Conservation (phyloP, 768 basidiomycete genomes). For the button mushroom (Agaricus bisporus) region DNA sequence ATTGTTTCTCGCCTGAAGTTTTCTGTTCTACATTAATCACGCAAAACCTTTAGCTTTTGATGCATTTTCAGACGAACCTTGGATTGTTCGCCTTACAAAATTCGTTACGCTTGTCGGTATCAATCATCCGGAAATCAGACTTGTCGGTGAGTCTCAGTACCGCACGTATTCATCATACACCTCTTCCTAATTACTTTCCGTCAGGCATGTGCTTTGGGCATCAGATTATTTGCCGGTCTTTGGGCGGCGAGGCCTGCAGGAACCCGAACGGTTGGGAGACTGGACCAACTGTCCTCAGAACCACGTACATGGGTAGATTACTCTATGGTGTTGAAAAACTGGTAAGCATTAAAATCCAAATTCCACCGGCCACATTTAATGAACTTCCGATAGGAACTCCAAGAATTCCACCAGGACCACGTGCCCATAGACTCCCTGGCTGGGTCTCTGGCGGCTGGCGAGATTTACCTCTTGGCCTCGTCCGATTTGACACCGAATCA, state of each 20-base stretch:
- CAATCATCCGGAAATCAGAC: not conserved
- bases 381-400: not conserved
- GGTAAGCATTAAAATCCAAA: not conserved
- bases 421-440: conserved; percentile 23
- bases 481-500: conserved; percentile 54
- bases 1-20: not conserved
- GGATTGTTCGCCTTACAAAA: conserved; percentile 65
- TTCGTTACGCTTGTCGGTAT: conserved; percentile 31
- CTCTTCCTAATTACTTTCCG: too few species aligned
- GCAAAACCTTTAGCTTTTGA: conserved; percentile 44
- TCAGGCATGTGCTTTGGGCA: conserved; percentile 90
- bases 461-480: conserved; percentile 59
- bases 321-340: conserved; percentile 20
- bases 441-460: conserved; percentile 13
- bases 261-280: conserved; percentile 77
- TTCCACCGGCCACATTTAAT: too few species aligned
- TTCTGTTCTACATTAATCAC: too few species aligned
- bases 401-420: not conserved
- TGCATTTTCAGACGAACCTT: conserved; percentile 68
- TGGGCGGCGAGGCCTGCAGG: conserved; percentile 62
- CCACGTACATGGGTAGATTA: conserved; percentile 63
- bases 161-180: too few species aligned
- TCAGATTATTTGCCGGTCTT: conserved; percentile 64
- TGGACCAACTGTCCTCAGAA: conserved; percentile 47
- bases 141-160: conserved; percentile 42